Percentiles rank a stretch among this genome's conserved stretches.
These are phyloP conservation scores for Trichoderma sp. DNA, from an alignment of 2,329 filamentous ascomycete genomes.

Conservation along the genomic window DNA sequence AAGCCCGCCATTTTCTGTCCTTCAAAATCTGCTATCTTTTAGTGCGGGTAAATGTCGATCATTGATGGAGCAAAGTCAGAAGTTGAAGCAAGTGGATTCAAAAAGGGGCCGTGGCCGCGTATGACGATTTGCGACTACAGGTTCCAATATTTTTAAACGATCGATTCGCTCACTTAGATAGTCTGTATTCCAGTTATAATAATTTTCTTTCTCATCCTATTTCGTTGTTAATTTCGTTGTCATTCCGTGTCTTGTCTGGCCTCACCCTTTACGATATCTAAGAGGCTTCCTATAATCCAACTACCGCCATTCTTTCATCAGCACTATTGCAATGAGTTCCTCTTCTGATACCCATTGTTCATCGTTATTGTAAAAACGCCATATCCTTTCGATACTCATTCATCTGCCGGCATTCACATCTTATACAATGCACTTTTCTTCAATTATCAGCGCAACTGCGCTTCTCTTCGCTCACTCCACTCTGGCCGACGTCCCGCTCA, in stretches of 20 bases:
- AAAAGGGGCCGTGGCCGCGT: conserved; percentile 3
- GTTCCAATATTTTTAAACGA: neutral
- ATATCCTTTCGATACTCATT: too few species aligned
- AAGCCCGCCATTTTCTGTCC: neutral
- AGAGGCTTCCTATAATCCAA: neutral
- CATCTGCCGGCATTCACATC: neutral
- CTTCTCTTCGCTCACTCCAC: neutral
- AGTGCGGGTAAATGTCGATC: neutral
- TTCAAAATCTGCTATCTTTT: neutral
- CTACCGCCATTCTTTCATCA: neutral
- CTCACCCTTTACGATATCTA: neutral
- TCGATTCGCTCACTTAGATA: neutral
- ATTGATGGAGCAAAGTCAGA: neutral
- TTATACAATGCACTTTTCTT: neutral
- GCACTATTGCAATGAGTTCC: neutral
- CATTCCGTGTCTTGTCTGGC: neutral
- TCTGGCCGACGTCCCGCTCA: neutral
- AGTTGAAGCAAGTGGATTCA: neutral
- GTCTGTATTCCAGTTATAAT: neutral
- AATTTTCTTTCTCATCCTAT: neutral
- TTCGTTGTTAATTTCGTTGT: neutral
- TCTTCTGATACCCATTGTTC: neutral
- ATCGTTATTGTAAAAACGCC: too few species aligned
- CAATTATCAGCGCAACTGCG: neutral
- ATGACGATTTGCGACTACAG: neutral